Evolutionary conservation across 2,329 filamentous ascomycete species (phyloP).

Genomic region (Pseudogymnoascus sp.): DNA sequence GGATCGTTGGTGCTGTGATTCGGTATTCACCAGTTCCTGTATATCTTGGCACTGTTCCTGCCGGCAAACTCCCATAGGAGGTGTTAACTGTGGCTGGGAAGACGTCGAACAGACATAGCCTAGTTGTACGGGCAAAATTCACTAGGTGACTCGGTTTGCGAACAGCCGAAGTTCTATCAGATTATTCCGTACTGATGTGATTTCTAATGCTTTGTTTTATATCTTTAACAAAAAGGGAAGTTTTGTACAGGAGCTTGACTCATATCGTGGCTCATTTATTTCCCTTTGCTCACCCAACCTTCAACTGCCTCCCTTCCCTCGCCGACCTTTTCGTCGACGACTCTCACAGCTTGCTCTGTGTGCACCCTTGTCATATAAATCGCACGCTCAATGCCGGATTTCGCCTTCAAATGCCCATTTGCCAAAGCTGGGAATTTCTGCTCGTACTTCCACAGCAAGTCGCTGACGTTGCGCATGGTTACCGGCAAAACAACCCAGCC

Average conservation of each 20-base stretch:
- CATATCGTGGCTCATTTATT: slow-evolving; percentile 17
- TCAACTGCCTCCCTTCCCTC: slow-evolving; percentile 70
- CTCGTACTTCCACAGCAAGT: slow-evolving; percentile 88
- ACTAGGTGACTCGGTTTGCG: not conserved
- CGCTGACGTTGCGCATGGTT: slow-evolving; percentile 81
- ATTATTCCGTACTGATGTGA: not conserved
- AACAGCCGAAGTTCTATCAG: not conserved
- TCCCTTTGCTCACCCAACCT: slow-evolving; percentile 82
- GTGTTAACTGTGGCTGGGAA: not conserved
- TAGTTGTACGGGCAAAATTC: not conserved
- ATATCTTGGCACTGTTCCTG: not conserved
- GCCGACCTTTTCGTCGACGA: slow-evolving; percentile 73
- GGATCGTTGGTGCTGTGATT: not conserved
- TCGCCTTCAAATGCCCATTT: slow-evolving; percentile 67
- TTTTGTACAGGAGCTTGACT: slow-evolving; percentile 1
- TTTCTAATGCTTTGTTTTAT: not conserved
- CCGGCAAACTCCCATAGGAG: not conserved
- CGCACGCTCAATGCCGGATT: slow-evolving; percentile 60
- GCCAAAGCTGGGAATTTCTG: slow-evolving; percentile 75
- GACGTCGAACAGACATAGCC: not conserved
- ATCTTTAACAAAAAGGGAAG: slow-evolving; percentile 5
- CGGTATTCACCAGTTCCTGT: not conserved
- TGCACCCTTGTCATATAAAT: slow-evolving; percentile 69
- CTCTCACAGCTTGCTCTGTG: slow-evolving; percentile 58
- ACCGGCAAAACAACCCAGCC: slow-evolving; percentile 80